These are phyloP conservation scores for Scleroderma citrinum DNA, from an alignment of 768 basidiomycete species.

Conservation along the genomic window DNA sequence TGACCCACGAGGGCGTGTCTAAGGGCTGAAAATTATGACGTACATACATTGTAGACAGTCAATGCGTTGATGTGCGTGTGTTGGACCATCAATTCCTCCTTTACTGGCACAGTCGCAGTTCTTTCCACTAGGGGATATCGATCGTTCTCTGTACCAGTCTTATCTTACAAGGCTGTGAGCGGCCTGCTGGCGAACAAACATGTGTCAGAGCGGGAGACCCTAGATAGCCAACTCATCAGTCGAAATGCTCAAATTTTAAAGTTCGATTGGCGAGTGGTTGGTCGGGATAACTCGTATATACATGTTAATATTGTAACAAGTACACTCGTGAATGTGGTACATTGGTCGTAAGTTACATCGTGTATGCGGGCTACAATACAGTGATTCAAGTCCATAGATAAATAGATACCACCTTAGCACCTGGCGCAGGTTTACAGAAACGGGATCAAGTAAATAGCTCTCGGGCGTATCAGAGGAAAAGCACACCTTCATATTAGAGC, in stretches of 20 bases:
- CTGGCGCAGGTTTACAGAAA: conserved; percentile 10
- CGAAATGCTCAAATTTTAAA: too few relatives aligned
- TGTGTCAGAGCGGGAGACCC: too few relatives aligned
- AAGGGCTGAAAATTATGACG: background rate
- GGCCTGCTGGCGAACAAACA: too few relatives aligned
- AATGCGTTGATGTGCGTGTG: background rate
- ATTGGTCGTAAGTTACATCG: conserved; percentile 17
- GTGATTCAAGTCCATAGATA: conserved; percentile 6
- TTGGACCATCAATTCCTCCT: background rate
- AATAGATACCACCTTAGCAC: conserved; percentile 20
- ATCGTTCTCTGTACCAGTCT: too few relatives aligned
- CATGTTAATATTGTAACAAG: background rate
- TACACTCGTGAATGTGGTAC: conserved; percentile 4
- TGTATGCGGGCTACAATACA: conserved; percentile 2
- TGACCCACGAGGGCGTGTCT: too few relatives aligned
- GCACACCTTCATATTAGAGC: conserved; percentile 4
- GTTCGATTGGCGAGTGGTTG: too few relatives aligned
- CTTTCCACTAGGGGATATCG: too few relatives aligned
- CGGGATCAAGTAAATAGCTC: background rate
- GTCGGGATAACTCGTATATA: background rate
- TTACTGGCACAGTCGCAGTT: background rate
- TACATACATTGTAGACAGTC: background rate
- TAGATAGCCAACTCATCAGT: too few relatives aligned
- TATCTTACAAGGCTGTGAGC: too few relatives aligned
- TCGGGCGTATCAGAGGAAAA: conserved; percentile 5